These are phyloP conservation scores for Aspergillus calidoustus DNA, from an alignment of 2,329 filamentous ascomycete genomes.

Conservation along the genomic window DNA sequence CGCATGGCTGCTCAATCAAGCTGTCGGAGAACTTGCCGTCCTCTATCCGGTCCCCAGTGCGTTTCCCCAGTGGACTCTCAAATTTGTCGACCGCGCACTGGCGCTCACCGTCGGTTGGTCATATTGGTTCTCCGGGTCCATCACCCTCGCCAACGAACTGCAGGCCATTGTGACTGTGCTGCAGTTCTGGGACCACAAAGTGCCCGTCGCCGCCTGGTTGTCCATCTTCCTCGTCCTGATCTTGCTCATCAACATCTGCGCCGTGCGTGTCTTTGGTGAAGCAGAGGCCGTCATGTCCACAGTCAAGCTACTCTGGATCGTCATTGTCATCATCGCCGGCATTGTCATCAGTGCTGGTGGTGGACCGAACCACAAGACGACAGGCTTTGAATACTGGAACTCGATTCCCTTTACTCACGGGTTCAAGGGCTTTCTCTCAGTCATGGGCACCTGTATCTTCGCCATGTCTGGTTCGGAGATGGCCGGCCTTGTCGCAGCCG, in stretches of 20 bases:
- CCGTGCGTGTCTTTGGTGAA: constrained; percentile 52
- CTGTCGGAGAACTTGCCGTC: constrained; percentile 54
- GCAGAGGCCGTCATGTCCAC: constrained; percentile 50
- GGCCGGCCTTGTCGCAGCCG: constrained; percentile 49
- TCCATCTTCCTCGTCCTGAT: constrained; percentile 52
- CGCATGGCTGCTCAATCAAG: constrained; percentile 53
- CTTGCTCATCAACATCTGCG: constrained; percentile 49
- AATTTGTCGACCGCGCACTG: constrained; percentile 50
- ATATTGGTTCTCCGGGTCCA: constrained; percentile 52
- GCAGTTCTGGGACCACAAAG: constrained; percentile 49
- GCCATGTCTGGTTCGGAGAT: constrained; percentile 51
- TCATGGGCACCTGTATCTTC: constrained; percentile 45
- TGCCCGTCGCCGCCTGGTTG: constrained; percentile 52
- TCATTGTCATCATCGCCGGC: constrained; percentile 53
- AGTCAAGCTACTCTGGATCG: constrained; percentile 56
- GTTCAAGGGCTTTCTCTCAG: constrained; percentile 49
- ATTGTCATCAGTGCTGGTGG: constrained; percentile 53
- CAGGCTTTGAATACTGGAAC: constrained; percentile 55
- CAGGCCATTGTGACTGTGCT: constrained; percentile 49
- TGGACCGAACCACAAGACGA: constrained; percentile 41
- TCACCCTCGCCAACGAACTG: constrained; percentile 52
- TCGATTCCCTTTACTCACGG: constrained; percentile 48
- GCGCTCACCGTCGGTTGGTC: constrained; percentile 55
- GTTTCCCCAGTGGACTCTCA: constrained; percentile 54
- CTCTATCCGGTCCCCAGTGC: constrained; percentile 53